phyloP scores from a whole-genome alignment of 75 land plant genomes.

The Selaginella moellendorffii region DNA sequence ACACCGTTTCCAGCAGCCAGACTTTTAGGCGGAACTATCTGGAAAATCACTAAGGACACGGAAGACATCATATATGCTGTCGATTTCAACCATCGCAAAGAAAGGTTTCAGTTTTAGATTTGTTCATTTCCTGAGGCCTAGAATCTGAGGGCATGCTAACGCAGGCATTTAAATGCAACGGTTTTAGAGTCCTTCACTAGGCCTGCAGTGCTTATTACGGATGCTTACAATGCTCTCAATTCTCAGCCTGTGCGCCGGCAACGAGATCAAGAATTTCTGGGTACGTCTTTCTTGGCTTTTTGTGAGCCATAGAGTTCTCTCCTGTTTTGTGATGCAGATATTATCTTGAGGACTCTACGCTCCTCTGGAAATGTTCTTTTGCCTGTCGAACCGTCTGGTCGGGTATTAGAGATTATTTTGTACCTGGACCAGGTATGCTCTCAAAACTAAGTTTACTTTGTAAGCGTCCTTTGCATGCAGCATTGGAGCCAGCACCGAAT shows the following conservation, averaged over 20 bases:
- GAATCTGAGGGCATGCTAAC: neutral
- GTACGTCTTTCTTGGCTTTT: constrained; percentile 19
- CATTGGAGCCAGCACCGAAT: constrained; percentile 48
- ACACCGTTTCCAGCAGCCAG: constrained; percentile 94
- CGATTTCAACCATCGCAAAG: constrained; percentile 94
- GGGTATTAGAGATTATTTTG: constrained; percentile 69
- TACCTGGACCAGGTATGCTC: constrained; percentile 58
- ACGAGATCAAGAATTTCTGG: constrained; percentile 78
- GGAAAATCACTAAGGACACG: constrained; percentile 99
- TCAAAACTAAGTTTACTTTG: neutral
- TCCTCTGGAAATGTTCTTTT: constrained; percentile 77
- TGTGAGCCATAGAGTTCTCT: neutral
- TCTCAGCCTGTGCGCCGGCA: constrained; percentile 71
- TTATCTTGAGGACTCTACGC: constrained; percentile 44
- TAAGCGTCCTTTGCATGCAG: constrained; percentile 33
- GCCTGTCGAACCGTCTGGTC: constrained; percentile 90
- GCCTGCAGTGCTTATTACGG: constrained; percentile 92
- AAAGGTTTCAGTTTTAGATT: constrained; percentile 31
- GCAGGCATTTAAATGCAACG: constrained; percentile 89
- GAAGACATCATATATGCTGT: constrained; percentile 98
- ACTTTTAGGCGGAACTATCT: constrained; percentile 80
- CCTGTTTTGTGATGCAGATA: constrained; percentile 30
- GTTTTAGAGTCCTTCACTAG: constrained; percentile 83
- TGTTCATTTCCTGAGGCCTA: no score
- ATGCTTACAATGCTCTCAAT: constrained; percentile 89